Conservation (phyloP, 306 rosid species). For the cucumber (Cucumis sativus) region Cucumber_9930_V3 NC_026660.2:18701001-18701500, state of each 20-base stretch:
- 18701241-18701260: not conserved
- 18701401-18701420: constrained; percentile 1
- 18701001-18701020: too few species aligned
- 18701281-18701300: not conserved
- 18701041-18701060: too few species aligned
- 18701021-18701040: too few species aligned
- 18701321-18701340: not conserved
- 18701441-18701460: not conserved
- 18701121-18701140: too few species aligned
- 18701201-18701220: too few species aligned
- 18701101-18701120: too few species aligned
- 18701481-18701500: not conserved
- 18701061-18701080: too few species aligned
- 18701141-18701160: too few species aligned
- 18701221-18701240: too few species aligned
- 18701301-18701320: not conserved
- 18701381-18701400: not conserved
- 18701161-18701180: too few species aligned
- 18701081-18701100: too few species aligned
- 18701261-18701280: not conserved
- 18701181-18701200: too few species aligned
- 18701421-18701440: constrained; percentile 1
- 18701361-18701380: not conserved
- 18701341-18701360: not conserved
- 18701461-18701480: not conserved